These are phyloP conservation scores for Pseudonitzschia multiseries DNA, from an alignment of 108 stramenopile species.

Conservation along the genomic window DNA sequence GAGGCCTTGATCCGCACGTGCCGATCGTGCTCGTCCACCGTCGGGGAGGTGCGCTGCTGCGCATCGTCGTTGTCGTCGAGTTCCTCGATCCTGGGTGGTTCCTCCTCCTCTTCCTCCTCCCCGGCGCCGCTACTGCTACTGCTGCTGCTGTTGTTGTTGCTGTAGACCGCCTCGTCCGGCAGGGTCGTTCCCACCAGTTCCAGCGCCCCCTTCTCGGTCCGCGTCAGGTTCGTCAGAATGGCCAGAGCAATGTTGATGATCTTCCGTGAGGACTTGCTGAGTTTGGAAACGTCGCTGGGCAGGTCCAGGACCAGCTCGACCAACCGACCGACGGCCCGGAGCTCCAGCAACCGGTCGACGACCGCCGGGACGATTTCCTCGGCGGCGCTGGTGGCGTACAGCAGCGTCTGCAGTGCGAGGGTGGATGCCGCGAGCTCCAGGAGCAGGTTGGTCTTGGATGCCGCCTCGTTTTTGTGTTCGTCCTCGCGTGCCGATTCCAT, in stretches of 20 bases:
- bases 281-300: not conserved
- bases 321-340: constrained; percentile 49
- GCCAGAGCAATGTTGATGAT: constrained; percentile 70
- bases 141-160: no score
- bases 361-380: constrained; percentile 44
- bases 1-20: constrained; percentile 45
- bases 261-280: constrained; percentile 38
- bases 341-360: constrained; percentile 53
- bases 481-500: not conserved
- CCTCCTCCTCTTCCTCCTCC: constrained; percentile 2
- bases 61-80: not conserved
- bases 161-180: constrained; percentile 69
- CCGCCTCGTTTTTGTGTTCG: not conserved
- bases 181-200: constrained; percentile 70
- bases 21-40: not conserved
- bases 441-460: not conserved
- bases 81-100: constrained; percentile 22
- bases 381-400: constrained; percentile 29
- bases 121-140: no score
- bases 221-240: constrained; percentile 74
- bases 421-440: not conserved
- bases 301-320: constrained; percentile 62
- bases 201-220: constrained; percentile 71
- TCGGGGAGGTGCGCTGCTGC: constrained; percentile 1
- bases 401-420: constrained; percentile 38